Evolutionary conservation across 2,329 filamentous ascomycete species (phyloP).

Genomic region (Capronia epimyces): DNA sequence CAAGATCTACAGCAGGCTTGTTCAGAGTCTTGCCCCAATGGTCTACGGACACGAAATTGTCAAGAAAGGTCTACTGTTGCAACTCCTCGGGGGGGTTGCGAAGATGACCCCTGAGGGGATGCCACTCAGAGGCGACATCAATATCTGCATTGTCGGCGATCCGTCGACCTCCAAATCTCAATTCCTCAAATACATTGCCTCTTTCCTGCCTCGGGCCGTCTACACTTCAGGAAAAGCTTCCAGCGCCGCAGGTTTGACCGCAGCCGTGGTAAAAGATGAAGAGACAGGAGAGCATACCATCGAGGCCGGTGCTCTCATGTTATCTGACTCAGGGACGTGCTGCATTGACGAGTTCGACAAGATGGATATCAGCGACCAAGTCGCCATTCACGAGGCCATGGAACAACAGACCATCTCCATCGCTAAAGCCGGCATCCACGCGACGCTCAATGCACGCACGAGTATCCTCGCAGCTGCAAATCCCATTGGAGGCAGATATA

Average conservation of each 20-base stretch:
- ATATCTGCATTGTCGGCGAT: constrained; percentile 96
- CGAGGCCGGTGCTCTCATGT: constrained; percentile 94
- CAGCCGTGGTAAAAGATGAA: constrained; percentile 94
- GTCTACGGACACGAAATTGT: constrained; percentile 97
- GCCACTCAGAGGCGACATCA: constrained; percentile 93
- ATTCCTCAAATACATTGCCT: constrained; percentile 88
- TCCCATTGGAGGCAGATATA: constrained; percentile 92
- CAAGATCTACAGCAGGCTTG: constrained; percentile 87
- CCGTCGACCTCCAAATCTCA: constrained; percentile 97
- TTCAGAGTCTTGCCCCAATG: constrained; percentile 91
- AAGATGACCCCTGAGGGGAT: constrained; percentile 92
- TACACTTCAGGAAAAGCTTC: constrained; percentile 98
- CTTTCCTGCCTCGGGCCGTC: constrained; percentile 89
- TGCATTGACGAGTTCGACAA: constrained; percentile 99
- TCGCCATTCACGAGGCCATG: constrained; percentile 99
- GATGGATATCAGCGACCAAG: constrained; percentile 96
- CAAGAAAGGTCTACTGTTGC: constrained; percentile 90
- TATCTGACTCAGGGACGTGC: constrained; percentile 93
- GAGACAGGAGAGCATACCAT: constrained; percentile 99
- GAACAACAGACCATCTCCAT: constrained; percentile 99
- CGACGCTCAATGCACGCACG: constrained; percentile 90
- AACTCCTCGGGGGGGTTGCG: constrained; percentile 91
- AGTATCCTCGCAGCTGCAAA: constrained; percentile 95
- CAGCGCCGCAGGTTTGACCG: constrained; percentile 92
- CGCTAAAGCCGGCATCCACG: constrained; percentile 96